phyloP scores from a whole-genome alignment of 1,139 yeast genomes.

The Kodamaea ohmeri region DNA sequence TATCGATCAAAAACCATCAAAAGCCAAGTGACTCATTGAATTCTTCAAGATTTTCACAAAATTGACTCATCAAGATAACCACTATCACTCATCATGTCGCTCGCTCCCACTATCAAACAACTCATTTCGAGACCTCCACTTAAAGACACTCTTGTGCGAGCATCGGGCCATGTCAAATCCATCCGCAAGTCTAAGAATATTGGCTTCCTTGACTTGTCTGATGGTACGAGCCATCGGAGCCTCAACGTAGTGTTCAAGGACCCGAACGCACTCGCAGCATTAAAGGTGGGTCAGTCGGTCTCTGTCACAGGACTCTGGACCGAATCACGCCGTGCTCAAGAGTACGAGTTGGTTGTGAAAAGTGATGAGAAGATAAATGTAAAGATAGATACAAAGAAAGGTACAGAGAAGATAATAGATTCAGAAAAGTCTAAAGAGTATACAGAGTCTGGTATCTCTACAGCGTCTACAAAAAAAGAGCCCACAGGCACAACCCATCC shows the following conservation, averaged over 20 bases:
- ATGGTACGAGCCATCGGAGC: slow-evolving; percentile 61
- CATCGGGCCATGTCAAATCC: slow-evolving; percentile 71
- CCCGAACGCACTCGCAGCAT: slow-evolving; percentile 23
- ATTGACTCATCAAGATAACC: not conserved
- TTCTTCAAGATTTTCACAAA: too few species aligned
- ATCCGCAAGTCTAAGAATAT: slow-evolving; percentile 70
- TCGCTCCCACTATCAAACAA: slow-evolving; percentile 33
- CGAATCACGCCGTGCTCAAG: slow-evolving; percentile 29
- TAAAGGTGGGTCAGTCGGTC: slow-evolving; percentile 45
- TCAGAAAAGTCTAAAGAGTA: too few species aligned
- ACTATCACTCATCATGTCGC: slow-evolving; percentile 2
- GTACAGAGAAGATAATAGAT: too few species aligned
- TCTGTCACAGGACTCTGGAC: slow-evolving; percentile 33
- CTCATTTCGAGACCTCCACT: slow-evolving; percentile 32
- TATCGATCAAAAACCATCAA: too few species aligned
- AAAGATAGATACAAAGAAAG: not conserved
- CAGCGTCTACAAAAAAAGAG: too few species aligned
- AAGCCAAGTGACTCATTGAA: too few species aligned
- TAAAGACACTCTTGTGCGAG: slow-evolving; percentile 19
- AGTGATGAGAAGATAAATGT: slow-evolving; percentile 22
- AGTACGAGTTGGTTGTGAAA: slow-evolving; percentile 31
- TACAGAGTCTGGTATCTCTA: too few species aligned
- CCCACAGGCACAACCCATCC: not conserved
- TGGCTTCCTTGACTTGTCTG: slow-evolving; percentile 75
- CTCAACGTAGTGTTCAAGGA: slow-evolving; percentile 57